These are phyloP conservation scores for Pichia sp. DNA, from an alignment of 1,139 yeast genomes.

Conservation along the genomic window DNA sequence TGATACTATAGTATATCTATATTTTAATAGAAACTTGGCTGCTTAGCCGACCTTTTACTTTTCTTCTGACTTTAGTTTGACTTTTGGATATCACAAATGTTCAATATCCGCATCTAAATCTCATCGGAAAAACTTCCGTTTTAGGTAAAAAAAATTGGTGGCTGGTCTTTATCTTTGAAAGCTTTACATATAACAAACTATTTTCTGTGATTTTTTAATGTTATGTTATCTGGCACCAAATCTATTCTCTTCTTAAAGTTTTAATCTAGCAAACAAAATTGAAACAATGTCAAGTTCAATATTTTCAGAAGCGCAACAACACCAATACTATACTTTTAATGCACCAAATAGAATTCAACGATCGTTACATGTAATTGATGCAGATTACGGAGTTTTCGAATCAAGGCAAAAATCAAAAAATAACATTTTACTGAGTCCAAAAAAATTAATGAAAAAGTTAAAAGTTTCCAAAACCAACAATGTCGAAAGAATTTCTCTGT, in stretches of 20 bases:
- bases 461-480: not conserved
- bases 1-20: too few relatives aligned
- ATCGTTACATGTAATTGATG: slow-evolving; percentile 12
- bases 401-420: not conserved
- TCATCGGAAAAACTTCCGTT: too few relatives aligned
- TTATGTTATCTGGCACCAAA: too few relatives aligned
- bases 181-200: too few relatives aligned
- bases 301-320: not conserved
- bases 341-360: not conserved
- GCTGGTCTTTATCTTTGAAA: not conserved
- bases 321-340: slow-evolving; percentile 6
- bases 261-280: not conserved
- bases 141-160: not conserved
- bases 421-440: not conserved
- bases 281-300: too few relatives aligned
- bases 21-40: too few relatives aligned
- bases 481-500: not conserved
- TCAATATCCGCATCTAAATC: too few relatives aligned
- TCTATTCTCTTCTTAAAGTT: too few relatives aligned
- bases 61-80: too few relatives aligned
- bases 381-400: slow-evolving; percentile 17
- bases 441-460: slow-evolving; percentile 1
- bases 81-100: too few relatives aligned
- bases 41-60: too few relatives aligned
- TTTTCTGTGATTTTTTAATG: too few relatives aligned